phyloP scores from a whole-genome alignment of 768 basidiomycete genomes.

The Podaxis carcinomalis region DNA sequence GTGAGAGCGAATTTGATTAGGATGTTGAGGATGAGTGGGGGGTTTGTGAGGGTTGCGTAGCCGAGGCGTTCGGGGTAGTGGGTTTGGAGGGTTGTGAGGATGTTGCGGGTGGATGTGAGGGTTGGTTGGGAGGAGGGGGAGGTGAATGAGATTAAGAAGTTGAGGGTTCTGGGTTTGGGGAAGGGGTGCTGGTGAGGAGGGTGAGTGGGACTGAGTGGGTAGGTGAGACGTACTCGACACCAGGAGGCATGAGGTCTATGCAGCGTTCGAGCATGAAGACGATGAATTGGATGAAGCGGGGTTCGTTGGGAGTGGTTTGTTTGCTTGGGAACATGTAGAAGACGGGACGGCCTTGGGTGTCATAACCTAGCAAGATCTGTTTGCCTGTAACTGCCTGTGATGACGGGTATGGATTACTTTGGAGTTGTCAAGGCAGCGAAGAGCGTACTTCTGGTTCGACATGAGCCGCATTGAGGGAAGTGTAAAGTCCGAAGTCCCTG shows the following conservation, averaged over 20 bases:
- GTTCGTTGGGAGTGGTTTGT: slow-evolving; percentile 71
- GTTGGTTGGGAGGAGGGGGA: slow-evolving; percentile 61
- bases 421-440: neutral
- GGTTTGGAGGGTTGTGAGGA: slow-evolving; percentile 66
- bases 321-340: slow-evolving; percentile 64
- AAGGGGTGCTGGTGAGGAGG: neutral
- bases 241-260: slow-evolving; percentile 74
- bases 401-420: neutral
- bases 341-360: slow-evolving; percentile 58
- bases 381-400: slow-evolving; percentile 76
- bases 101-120: slow-evolving; percentile 36
- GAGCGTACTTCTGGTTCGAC: slow-evolving; percentile 69
- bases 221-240: slow-evolving; percentile 63
- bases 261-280: slow-evolving; percentile 77
- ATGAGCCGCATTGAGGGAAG: slow-evolving; percentile 48
- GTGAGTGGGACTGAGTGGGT: neutral
- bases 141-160: slow-evolving; percentile 73
- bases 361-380: slow-evolving; percentile 73
- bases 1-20: slow-evolving; percentile 78
- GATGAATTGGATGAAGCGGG: slow-evolving; percentile 65
- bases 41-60: slow-evolving; percentile 64
- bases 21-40: slow-evolving; percentile 70
- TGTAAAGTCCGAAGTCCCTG: slow-evolving; percentile 72
- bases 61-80: slow-evolving; percentile 89
- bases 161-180: slow-evolving; percentile 48